Conservation (phyloP, 345 rosid species). For the Turnera subulata region DNA sequence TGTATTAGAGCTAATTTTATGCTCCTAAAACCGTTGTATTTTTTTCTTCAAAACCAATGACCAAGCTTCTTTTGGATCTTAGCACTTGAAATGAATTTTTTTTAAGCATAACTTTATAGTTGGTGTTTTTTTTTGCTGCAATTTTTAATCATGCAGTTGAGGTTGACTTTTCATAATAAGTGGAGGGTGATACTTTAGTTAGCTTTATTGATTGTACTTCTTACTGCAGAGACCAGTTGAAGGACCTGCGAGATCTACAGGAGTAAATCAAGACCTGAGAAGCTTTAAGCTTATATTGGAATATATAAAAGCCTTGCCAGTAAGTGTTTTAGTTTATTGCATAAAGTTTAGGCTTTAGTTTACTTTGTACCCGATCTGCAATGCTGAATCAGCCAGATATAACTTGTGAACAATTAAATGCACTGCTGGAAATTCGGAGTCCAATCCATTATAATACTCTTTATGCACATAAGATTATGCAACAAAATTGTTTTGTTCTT, state of each 20-base stretch:
- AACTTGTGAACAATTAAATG: neutral
- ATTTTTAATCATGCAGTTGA: neutral
- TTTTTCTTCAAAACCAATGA: too few relatives aligned
- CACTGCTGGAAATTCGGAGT: neutral
- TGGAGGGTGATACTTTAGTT: neutral
- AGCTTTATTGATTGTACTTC: slow-evolving; percentile 1
- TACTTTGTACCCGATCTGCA: neutral
- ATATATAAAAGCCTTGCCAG: slow-evolving; percentile 92
- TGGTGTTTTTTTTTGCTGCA: slow-evolving; percentile 1
- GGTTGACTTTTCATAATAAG: slow-evolving; percentile 1
- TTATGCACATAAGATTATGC: neutral
- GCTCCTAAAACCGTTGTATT: too few relatives aligned
- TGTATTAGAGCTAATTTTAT: too few relatives aligned
- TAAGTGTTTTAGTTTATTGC: slow-evolving; percentile 25
- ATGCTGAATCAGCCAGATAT: neutral
- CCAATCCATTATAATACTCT: neutral
- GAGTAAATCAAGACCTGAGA: slow-evolving; percentile 68
- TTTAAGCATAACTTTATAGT: neutral
- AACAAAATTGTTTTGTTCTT: neutral
- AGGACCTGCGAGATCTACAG: slow-evolving; percentile 56
- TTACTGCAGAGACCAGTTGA: slow-evolving; percentile 67
- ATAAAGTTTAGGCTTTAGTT: neutral
- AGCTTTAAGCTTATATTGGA: slow-evolving; percentile 80
- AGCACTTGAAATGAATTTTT: neutral
- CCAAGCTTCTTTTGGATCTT: neutral